Base-by-base conservation (phyloP, 2,329 filamentous ascomycete genomes). In the Colletotrichum godetiae region DNA sequence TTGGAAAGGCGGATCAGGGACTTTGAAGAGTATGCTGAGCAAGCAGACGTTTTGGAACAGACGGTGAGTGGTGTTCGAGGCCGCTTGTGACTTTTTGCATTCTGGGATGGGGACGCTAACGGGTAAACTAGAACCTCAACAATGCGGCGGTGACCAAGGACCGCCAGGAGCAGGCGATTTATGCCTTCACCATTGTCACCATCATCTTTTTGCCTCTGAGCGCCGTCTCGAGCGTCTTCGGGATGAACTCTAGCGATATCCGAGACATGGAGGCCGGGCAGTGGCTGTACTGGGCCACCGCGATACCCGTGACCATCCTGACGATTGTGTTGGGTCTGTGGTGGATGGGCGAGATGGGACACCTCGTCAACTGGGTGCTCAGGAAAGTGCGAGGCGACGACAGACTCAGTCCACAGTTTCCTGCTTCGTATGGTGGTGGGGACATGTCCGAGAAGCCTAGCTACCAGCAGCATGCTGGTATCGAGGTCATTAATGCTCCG, bases 161-260 rank as follows among this genome's bases (percentile, higher is more conserved):
- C 76, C 79, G 83, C 19, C 84, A 88, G 67, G 86, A 87, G 67
- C 83, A 83, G 49, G 85, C 86, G 59, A 85, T 88, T 62, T 86
- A 86, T 72, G 85, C 84, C 53, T 88, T 88, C 70, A 88, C 87
- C 5, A 81, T 88, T 61, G 85, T 87, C 11, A 88, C 87, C 5
- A 83, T 86, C 70, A 77, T 88, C 57, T 88, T 88, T 74, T 77
- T 88, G 13, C 86, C 87, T 0, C 80, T 88, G 7, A 83, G 82
- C 62, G 80, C 85, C 33, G 81, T 88, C 3, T 84, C 86, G 12
- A 85, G 84, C 76, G 84, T 88, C 68, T 86, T 89, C 75, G 87
- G 87, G 67, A 89, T 89, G 86, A 88, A 89, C 77, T 87, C 86
- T 4, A 80, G 79, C 61, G 87, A 88, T 75, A 80, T 89, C 5